Base-by-base conservation (phyloP, 2,329 filamentous ascomycete genomes). In the Ophiostoma tasmaniense region DNA sequence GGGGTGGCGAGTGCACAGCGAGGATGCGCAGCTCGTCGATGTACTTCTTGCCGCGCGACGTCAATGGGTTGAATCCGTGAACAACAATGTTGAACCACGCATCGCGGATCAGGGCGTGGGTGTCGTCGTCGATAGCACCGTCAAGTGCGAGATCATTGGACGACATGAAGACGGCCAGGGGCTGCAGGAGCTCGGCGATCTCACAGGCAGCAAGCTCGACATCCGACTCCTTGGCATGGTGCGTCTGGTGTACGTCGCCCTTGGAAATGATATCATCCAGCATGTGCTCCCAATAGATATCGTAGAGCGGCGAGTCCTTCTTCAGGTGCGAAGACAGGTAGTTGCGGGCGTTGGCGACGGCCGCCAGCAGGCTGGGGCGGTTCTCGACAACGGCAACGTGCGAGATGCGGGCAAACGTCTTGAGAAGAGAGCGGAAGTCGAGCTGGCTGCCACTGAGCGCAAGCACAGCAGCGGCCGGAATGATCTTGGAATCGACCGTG, bases 31-130 rank as follows among this genome's bases (percentile, higher is more conserved):
- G 83, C 76, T 97, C 93, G 69, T 89, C 85, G 66, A 88, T 79
- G 74, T 96, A 87, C 73, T 87, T 86, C 76, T 89, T 89, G 22
- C 89, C 91, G 68, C 90, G 86, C 20, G 89, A 85, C 0, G 92
- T 94, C 20, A 85, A 85, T 13, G 90, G 83, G 11, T 89, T 89
- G 76, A 98, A 96, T 4, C 93, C 95, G 77, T 99, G 95, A 0
- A 97, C 90, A 28, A 93, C 91, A 71, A 98, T 92, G 75, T 99
- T 99, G 80, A 97, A 98, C 95, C 95, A 99, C 5, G 92, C 92
- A 81, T 99, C 93, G 67, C 94, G 89, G 73, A 95, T 85, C 69
- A 96, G 80, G 33, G 87, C 85, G 71, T 90, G 85, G 8, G 87
- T 86, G 70, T 94, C 88, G 67, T 93, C 90, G 67, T 90, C 86